Percentiles rank a stretch among this genome's conserved stretches.
Evolutionary conservation across 148 eudicot species (phyloP).

Genomic region (Nepenthes gracilis): DNA sequence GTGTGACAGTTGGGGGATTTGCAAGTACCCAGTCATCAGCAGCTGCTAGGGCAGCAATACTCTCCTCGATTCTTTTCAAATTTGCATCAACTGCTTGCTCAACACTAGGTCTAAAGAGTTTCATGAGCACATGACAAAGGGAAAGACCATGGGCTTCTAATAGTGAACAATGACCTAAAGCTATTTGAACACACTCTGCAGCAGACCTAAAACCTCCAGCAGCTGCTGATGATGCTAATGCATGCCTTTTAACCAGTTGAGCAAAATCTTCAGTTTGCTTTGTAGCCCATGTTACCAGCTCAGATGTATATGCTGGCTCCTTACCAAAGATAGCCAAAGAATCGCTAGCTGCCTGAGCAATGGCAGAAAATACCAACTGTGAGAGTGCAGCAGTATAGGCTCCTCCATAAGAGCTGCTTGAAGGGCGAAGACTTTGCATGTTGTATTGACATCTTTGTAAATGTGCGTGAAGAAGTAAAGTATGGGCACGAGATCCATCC

Average conservation of each 20-base stretch:
- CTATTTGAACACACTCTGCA: conserved; percentile 98
- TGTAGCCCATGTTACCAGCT: conserved; percentile 94
- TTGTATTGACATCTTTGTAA: conserved; percentile 76
- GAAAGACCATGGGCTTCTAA: conserved; percentile 89
- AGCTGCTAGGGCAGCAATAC: conserved; percentile 88
- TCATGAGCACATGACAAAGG: conserved; percentile 78
- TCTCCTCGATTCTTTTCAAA: conserved; percentile 87
- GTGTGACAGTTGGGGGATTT: conserved; percentile 33
- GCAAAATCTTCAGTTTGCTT: conserved; percentile 87
- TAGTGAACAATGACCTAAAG: conserved; percentile 86
- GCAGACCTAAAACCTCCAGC: conserved; percentile 98
- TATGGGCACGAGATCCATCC: conserved; percentile 96
- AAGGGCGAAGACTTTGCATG: conserved; percentile 91
- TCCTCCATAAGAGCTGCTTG: conserved; percentile 98
- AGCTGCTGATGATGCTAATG: conserved; percentile 95
- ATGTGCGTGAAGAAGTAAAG: conserved; percentile 82
- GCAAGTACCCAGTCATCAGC: conserved; percentile 93
- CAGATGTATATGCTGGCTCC: conserved; percentile 86
- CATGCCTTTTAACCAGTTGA: conserved; percentile 84
- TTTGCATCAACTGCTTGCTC: conserved; percentile 94
- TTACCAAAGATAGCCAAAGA: conserved; percentile 68
- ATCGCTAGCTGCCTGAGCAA: conserved; percentile 87
- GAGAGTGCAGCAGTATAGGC: conserved; percentile 99
- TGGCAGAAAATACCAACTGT: conserved; percentile 88
- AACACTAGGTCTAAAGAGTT: conserved; percentile 82